phyloP scores from a whole-genome alignment of 805 yeast genomes.

The Teunomyces pallodes region DNA sequence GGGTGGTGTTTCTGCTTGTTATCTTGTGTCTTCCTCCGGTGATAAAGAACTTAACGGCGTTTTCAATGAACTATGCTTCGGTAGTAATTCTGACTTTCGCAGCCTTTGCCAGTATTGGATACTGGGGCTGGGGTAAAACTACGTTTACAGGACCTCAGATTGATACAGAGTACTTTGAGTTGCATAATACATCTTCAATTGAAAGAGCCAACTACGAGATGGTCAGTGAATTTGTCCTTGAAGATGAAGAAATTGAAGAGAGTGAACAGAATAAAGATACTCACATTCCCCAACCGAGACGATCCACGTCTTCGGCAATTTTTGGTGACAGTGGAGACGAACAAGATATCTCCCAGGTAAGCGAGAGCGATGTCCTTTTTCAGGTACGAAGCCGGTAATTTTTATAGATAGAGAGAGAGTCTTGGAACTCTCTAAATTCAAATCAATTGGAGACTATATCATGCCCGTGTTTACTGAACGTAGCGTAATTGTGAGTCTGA shows the following conservation, averaged over 20 bases:
- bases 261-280: not conserved
- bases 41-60: conserved; percentile 38
- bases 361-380: conserved; percentile 10
- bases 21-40: conserved; percentile 72
- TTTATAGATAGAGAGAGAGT: not conserved
- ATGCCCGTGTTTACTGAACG: not conserved
- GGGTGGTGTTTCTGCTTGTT: conserved; percentile 58
- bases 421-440: not conserved
- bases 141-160: conserved; percentile 65
- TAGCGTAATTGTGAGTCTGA: conserved; percentile 6
- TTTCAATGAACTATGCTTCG: conserved; percentile 61
- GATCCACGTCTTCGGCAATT: not conserved
- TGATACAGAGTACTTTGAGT: conserved; percentile 43
- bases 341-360: conserved; percentile 7
- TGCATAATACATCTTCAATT: conserved; percentile 28
- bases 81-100: conserved; percentile 54
- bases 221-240: conserved; percentile 10
- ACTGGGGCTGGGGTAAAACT: conserved; percentile 58
- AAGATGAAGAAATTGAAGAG: conserved; percentile 5
- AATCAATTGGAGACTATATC: not conserved
- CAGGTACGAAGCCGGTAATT: conserved; percentile 1
- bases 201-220: conserved; percentile 7
- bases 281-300: not conserved
- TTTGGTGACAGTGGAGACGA: conserved; percentile 1
- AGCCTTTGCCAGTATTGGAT: conserved; percentile 48